Base-by-base conservation (phyloP, 1,284 basidiomycete genomes). In the Afroboletus lepidellus region DNA sequence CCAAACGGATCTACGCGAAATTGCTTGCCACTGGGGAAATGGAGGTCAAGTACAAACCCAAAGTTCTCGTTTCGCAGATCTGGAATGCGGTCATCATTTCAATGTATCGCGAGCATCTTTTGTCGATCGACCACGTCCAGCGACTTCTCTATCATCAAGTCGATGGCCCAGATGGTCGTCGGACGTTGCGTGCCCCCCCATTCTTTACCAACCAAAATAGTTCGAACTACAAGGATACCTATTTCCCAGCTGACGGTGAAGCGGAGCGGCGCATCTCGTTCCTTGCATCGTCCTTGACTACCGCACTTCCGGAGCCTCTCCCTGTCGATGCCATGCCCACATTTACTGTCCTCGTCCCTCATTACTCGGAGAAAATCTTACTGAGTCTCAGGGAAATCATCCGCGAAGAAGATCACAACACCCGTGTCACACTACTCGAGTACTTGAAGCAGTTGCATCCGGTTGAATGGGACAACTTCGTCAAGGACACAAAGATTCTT, bases 381-480 rank as follows among this genome's bases (percentile, higher is more conserved):
- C 79, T 98, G 7, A 96, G 94, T 11, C 80, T 98, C 6, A 83
- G 94, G 59, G 94, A 97, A 71, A 98, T 97, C 69, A 98, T 98
- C 63, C 88, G 94, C 60, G 94, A 98, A 72, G 92, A 97, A 67
- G 93, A 98, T 70, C 91, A 95, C 70, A 90, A 93, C 68, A 92
- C 92, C 8, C 92, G 94, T 48, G 94, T 97, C 50, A 98, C 94
- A 6, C 81, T 98, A 13, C 78, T 98, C 49, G 94, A 97, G 72
- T 98, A 99, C 75, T 80, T 99, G 64, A 99, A 99, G 76, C 96
- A 99, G 72, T 84, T 99, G 43, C 96, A 99, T 70, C 92, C 94
- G 3, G 80, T 99, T 63, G 96, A 99, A 71, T 99, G 96, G 96
- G 94, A 98, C 76, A 99, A 99, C 73, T 99, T 99, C 62, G 96